Evolutionary conservation across 768 basidiomycete species (phyloP), one percentile per base, ranked within the genome.

Genomic region (Lyophyllum decastes): DNA sequence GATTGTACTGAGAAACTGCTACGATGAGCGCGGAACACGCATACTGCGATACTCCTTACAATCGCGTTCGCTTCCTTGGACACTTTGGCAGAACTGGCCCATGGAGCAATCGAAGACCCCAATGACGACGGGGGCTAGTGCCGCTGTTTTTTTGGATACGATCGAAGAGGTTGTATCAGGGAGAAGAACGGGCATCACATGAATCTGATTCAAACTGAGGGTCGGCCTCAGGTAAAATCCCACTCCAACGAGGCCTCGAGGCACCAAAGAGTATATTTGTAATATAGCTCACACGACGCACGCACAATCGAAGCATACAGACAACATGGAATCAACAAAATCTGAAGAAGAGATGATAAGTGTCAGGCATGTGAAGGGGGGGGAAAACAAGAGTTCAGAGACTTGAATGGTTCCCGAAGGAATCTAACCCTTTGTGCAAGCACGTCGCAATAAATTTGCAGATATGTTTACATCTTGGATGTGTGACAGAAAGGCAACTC

Each of bases 351-450:
- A 16, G 22, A 45, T 7, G 12, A 22, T 45, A 19, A 45, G 44
- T 19, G 4, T n/a, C 12, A 52, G 27, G 41, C 10, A 26, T 26
- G 25, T 33, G 54, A 12, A 25, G 21, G 44, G 14, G 34, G 21
- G 8, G n/a, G 19, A 25, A 27, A 6, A 19, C 11, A 16, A 14
- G n/a, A 30, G 17, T 52, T 88, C 87, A 88, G 87, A 83, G 86
- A 88, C 87, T 89, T 88, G 87, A 89, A 89, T 88, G 85, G 84
- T 80, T 87, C 82, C 86, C 78, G 73, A 83, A 84, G 84, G 85
- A 85, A 81, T 71, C 66, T 68, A 76, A 76, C 79, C 77, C 85
- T 86, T 62, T 33, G 82, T 82, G 81, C 78, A 72, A 72, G 76
- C 85, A 83, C 86, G 78, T 87, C 85, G 77, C 75, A 72, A 54